Percentiles rank a stretch among this genome's conserved stretches.
Evolutionary conservation across 345 rosid genomes (phyloP).

Genomic region (Dimocarpus longan): DNA sequence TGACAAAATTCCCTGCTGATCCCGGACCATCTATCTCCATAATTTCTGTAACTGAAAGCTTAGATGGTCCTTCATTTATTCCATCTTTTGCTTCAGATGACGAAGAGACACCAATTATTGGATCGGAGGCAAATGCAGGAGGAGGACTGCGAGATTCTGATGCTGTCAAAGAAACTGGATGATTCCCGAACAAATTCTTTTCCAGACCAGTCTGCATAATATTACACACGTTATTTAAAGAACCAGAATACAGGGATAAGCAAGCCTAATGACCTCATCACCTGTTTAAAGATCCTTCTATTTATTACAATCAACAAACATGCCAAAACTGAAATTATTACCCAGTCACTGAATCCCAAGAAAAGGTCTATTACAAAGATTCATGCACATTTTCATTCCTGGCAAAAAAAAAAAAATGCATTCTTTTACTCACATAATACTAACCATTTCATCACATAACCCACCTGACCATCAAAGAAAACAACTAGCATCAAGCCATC

Average conservation of each 20-base stretch:
- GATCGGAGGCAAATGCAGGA: constrained; percentile 78
- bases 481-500: background rate
- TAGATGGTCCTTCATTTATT: constrained; percentile 52
- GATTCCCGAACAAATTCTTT: constrained; percentile 83
- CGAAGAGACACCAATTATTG: constrained; percentile 46
- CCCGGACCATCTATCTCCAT: constrained; percentile 84
- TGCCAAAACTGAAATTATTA: background rate
- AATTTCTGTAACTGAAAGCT: constrained; percentile 63
- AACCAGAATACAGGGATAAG: background rate
- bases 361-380: background rate
- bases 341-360: constrained; percentile 8
- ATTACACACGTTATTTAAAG: constrained; percentile 17
- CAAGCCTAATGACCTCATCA: background rate
- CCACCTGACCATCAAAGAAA: constrained; percentile 11
- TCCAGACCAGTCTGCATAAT: constrained; percentile 78
- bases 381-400: background rate
- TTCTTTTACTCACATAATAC: background rate
- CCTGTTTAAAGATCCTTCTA: constrained; percentile 4
- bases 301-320: background rate
- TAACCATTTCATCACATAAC: background rate
- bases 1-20: constrained; percentile 67
- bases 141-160: constrained; percentile 62
- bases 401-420: background rate
- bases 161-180: constrained; percentile 68
- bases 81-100: constrained; percentile 42